Percentiles rank a stretch among this genome's conserved stretches.
phyloP scores from a whole-genome alignment of 768 basidiomycete species.

The Ramaria rubella region DNA sequence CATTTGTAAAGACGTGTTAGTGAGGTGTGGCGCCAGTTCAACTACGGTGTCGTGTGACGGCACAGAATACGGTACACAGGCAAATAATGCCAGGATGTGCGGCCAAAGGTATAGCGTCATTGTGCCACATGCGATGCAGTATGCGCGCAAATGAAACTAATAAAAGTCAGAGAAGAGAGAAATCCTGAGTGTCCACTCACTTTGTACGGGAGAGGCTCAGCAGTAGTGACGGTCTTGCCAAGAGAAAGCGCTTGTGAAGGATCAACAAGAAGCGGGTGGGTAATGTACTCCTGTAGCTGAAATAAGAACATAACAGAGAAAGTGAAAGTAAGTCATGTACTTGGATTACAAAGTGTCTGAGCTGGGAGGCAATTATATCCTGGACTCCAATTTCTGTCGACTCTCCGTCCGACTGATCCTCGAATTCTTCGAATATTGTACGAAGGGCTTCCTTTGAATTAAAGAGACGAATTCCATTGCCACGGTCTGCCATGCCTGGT shows the following conservation, averaged over 20 bases:
- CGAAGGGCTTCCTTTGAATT: constrained; percentile 65
- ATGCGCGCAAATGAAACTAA: constrained; percentile 92
- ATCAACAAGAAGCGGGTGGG: constrained; percentile 71
- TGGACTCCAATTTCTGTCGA: constrained; percentile 36
- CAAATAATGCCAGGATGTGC: constrained; percentile 83
- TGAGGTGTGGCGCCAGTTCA: constrained; percentile 72
- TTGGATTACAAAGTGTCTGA: constrained; percentile 95
- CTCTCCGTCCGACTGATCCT: constrained; percentile 46
- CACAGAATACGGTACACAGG: constrained; percentile 56
- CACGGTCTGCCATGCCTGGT: constrained; percentile 95
- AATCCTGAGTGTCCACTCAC: constrained; percentile 30
- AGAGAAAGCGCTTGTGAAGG: constrained; percentile 41
- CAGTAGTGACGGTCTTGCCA: constrained; percentile 14
- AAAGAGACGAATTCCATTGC: constrained; percentile 91
- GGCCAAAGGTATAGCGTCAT: constrained; percentile 76
- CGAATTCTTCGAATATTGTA: constrained; percentile 76
- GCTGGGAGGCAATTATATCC: constrained; percentile 72
- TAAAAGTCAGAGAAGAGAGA: constrained; percentile 1
- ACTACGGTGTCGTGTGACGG: constrained; percentile 36
- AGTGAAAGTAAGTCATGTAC: constrained; percentile 32
- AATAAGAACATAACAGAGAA: constrained; percentile 5
- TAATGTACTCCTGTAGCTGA: constrained; percentile 72
- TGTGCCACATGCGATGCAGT: constrained; percentile 72
- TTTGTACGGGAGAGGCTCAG: constrained; percentile 40
- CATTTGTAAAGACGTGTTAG: constrained; percentile 85